Evolutionary conservation across 2,329 filamentous ascomycete species (phyloP).

Genomic region (Fusarium anthophilum): DNA sequence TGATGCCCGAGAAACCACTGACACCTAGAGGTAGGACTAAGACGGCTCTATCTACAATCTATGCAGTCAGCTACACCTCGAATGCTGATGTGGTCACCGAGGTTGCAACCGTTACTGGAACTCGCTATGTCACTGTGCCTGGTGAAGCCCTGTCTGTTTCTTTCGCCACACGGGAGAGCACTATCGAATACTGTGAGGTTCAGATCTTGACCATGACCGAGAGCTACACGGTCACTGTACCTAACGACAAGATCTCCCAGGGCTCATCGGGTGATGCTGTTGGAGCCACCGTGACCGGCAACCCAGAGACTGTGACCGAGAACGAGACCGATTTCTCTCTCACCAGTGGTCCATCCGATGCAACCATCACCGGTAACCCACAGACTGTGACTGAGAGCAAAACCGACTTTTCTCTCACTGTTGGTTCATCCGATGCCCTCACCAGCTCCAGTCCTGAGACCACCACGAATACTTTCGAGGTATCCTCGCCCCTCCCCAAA

Average conservation of each 20-base stretch:
- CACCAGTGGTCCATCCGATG: conserved; percentile 46
- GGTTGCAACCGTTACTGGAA: conserved; percentile 42
- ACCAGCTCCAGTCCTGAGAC: conserved; percentile 44
- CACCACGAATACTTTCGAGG: conserved; percentile 38
- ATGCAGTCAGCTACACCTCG: conserved; percentile 40
- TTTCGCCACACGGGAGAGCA: conserved; percentile 36
- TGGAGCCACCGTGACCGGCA: conserved; percentile 41
- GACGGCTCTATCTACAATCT: conserved; percentile 48
- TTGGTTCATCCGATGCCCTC: conserved; percentile 33
- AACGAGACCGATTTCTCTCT: conserved; percentile 41
- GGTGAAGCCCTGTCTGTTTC: conserved; percentile 39
- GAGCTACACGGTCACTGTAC: conserved; percentile 44
- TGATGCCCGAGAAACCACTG: neutral
- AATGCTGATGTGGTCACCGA: conserved; percentile 30
- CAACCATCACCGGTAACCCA: conserved; percentile 43
- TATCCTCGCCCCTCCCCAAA: conserved; percentile 22
- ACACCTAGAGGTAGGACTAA: conserved; percentile 43
- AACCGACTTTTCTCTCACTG: conserved; percentile 37
- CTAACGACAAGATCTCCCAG: conserved; percentile 26
- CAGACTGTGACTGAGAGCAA: conserved; percentile 42
- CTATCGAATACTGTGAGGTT: conserved; percentile 35
- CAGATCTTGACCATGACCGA: conserved; percentile 38
- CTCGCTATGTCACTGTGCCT: conserved; percentile 43
- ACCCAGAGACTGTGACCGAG: conserved; percentile 46
- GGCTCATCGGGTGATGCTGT: conserved; percentile 32